Conservation (phyloP, 495 filamentous ascomycete genomes). For the Polyplosphaeria fusca region DNA sequence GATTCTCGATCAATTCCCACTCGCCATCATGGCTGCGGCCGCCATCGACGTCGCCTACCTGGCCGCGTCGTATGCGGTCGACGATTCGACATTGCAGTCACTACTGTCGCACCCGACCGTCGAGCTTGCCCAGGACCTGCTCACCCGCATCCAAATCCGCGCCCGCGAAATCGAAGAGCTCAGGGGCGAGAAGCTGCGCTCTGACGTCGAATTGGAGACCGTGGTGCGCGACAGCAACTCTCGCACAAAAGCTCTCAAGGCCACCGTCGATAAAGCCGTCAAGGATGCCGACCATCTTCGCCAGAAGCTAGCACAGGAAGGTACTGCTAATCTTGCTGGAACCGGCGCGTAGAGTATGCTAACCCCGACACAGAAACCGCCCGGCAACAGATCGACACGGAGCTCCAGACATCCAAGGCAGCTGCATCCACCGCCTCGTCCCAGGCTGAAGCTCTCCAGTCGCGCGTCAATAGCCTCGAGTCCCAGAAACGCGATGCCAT, state of each 20-base stretch:
- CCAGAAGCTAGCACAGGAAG: constrained; percentile 74
- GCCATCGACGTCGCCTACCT: constrained; percentile 74
- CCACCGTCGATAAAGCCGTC: constrained; percentile 72
- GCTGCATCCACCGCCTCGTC: constrained; percentile 71
- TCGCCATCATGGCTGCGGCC: constrained; percentile 66
- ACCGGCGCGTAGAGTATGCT: not conserved
- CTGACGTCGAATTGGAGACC: constrained; percentile 91
- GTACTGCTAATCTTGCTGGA: constrained; percentile 42
- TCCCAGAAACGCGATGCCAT: constrained; percentile 86
- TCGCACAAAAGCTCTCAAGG: constrained; percentile 74
- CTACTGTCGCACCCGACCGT: constrained; percentile 69
- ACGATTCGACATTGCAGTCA: constrained; percentile 62
- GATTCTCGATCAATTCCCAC: not conserved
- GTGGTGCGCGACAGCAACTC: constrained; percentile 75
- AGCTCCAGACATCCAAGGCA: constrained; percentile 75
- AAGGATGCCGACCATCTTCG: constrained; percentile 70
- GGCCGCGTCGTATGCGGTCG: constrained; percentile 68
- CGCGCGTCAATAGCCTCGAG: constrained; percentile 80
- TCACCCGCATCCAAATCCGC: constrained; percentile 64
- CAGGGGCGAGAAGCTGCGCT: constrained; percentile 75
- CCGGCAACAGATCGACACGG: constrained; percentile 67
- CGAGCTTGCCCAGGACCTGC: constrained; percentile 68
- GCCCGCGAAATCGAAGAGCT: constrained; percentile 76
- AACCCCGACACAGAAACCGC: constrained; percentile 52
- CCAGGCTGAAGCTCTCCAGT: constrained; percentile 69